These are phyloP conservation scores for Suhomyces emberorum DNA, from an alignment of 805 yeast species.

Conservation along the genomic window DNA sequence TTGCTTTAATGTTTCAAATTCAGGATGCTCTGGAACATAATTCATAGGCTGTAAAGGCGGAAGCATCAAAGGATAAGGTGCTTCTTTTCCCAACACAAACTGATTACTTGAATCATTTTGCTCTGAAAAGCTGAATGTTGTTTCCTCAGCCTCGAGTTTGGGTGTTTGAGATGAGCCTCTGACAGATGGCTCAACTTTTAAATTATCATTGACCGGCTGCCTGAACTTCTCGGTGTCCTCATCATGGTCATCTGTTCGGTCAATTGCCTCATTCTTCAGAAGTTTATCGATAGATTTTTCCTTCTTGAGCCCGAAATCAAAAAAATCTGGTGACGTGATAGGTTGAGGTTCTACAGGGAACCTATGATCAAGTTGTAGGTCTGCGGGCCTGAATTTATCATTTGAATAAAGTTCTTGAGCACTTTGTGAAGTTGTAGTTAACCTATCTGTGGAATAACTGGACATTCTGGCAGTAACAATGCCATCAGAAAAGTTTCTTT, in stretches of 20 bases:
- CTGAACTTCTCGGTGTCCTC: too few species aligned
- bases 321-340: neutral
- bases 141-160: neutral
- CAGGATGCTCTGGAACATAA: slow-evolving; percentile 16
- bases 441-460: slow-evolving; percentile 1
- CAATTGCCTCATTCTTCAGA: too few species aligned
- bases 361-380: neutral
- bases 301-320: neutral
- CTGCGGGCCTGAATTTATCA: neutral
- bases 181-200: neutral
- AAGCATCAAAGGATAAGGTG: neutral
- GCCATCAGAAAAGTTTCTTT: slow-evolving; percentile 19
- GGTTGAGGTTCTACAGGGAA: neutral
- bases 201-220: neutral
- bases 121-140: slow-evolving; percentile 22
- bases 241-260: too few species aligned
- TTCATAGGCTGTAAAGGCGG: slow-evolving; percentile 12
- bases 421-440: neutral
- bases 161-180: neutral
- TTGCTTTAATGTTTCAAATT: slow-evolving; percentile 3
- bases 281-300: too few species aligned
- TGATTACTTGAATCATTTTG: slow-evolving; percentile 22
- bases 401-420: neutral
- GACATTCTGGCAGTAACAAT: slow-evolving; percentile 13
- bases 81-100: slow-evolving; percentile 14